Percentiles rank a stretch among this genome's conserved stretches.
These are phyloP conservation scores for Geum urbanum DNA, from an alignment of 306 rosid genomes.

Conservation along the genomic window DNA sequence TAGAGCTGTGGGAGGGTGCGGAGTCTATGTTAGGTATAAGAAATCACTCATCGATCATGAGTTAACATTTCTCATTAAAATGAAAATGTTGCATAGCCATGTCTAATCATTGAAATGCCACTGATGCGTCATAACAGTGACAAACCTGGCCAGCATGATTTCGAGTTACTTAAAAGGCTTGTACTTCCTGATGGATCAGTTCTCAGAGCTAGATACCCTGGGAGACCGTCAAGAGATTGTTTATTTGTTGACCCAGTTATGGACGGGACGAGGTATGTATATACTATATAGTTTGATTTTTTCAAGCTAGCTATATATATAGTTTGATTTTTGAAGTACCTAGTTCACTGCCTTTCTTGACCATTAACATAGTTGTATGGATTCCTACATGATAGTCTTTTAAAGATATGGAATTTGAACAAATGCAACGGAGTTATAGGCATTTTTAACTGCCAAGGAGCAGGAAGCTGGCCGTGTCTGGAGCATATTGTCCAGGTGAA, in stretches of 20 bases:
- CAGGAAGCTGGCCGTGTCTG: conserved; percentile 33
- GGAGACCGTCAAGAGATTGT: conserved; percentile 42
- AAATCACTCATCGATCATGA: not conserved
- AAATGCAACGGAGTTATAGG: conserved; percentile 45
- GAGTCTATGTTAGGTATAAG: conserved; percentile 40
- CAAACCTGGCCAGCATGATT: conserved; percentile 44
- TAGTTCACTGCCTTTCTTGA: not conserved
- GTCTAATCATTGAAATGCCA: not conserved
- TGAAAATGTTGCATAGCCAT: not conserved
- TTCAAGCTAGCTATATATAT: not conserved
- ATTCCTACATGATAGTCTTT: conserved; percentile 24
- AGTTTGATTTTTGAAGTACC: not conserved
- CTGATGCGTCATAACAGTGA: conserved; percentile 24
- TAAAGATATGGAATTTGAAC: conserved; percentile 48
- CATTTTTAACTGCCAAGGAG: conserved; percentile 49
- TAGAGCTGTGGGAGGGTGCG: conserved; percentile 44
- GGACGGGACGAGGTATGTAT: conserved; percentile 33
- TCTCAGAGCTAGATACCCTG: conserved; percentile 36
- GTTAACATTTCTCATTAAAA: not conserved
- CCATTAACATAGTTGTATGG: not conserved
- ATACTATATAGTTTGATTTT: not conserved
- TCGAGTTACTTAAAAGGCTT: conserved; percentile 32
- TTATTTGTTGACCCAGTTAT: conserved; percentile 38
- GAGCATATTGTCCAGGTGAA: conserved; percentile 9
- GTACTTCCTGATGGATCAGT: conserved; percentile 41